Evolutionary conservation across 257 asterid genomes (phyloP).

Genomic region (Gentiana dahurica): DNA sequence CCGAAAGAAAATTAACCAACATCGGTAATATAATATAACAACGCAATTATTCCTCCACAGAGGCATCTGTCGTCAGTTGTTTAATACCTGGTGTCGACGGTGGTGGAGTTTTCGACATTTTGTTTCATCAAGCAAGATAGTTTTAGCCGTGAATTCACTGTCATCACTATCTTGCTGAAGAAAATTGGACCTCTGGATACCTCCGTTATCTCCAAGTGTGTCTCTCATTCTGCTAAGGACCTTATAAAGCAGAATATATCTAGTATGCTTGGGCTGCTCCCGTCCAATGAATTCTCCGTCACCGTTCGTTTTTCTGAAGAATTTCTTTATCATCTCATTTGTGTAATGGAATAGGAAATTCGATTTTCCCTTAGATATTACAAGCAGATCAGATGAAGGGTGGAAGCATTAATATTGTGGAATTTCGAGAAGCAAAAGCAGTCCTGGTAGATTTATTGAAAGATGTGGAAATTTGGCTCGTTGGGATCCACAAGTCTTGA

Average conservation of each 20-base stretch:
- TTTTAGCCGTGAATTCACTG: slow-evolving; percentile 76
- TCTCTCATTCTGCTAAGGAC: slow-evolving; percentile 84
- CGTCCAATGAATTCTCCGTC: slow-evolving; percentile 83
- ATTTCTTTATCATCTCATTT: slow-evolving; percentile 72
- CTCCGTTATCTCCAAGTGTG: slow-evolving; percentile 70
- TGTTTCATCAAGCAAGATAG: slow-evolving; percentile 73
- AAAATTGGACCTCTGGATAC: slow-evolving; percentile 78
- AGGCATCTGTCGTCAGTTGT: slow-evolving; percentile 26
- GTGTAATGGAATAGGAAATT: slow-evolving; percentile 96
- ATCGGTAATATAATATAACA: no score
- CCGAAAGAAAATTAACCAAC: no score
- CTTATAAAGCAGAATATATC: slow-evolving; percentile 98
- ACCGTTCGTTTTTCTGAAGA: slow-evolving; percentile 53
- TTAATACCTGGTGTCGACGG: slow-evolving; percentile 87
- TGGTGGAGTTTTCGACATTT: slow-evolving; percentile 91
- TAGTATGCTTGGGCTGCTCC: slow-evolving; percentile 89
- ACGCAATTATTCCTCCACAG: no score
- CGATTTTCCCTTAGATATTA: slow-evolving; percentile 34
- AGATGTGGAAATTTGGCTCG: slow-evolving; percentile 41
- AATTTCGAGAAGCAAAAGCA: slow-evolving; percentile 21
- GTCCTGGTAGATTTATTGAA: slow-evolving; percentile 11
- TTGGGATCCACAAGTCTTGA: slow-evolving; percentile 25
- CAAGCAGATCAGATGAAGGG: slow-evolving; percentile 13
- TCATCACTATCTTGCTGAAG: slow-evolving; percentile 82
- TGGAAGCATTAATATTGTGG: slow-evolving; percentile 33